These are phyloP conservation scores for Albophoma yamanashiensis DNA, from an alignment of 2,329 filamentous ascomycete genomes.

Conservation along the genomic window DNA sequence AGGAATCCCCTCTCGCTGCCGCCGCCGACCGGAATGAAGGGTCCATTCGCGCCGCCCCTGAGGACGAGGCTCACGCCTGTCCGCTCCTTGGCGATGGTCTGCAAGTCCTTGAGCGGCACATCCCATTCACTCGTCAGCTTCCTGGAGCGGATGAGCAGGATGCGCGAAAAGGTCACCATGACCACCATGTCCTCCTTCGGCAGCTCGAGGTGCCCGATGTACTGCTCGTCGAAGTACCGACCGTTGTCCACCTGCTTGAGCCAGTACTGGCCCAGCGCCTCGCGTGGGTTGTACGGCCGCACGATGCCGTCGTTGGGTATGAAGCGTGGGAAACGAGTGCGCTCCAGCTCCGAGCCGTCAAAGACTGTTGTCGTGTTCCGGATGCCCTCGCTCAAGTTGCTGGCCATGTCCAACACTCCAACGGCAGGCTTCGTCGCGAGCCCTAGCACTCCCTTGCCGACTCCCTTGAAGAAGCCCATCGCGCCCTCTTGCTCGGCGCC, in stretches of 20 bases:
- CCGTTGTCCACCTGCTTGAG: slow-evolving; percentile 97
- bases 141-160: slow-evolving; percentile 82
- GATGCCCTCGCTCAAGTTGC: slow-evolving; percentile 93
- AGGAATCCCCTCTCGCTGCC: slow-evolving; percentile 59
- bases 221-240: slow-evolving; percentile 94
- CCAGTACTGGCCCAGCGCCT: slow-evolving; percentile 96
- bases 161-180: slow-evolving; percentile 78
- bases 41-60: slow-evolving; percentile 84
- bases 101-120: slow-evolving; percentile 86
- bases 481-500: slow-evolving; percentile 93
- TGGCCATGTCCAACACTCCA: slow-evolving; percentile 91
- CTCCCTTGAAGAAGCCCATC: slow-evolving; percentile 91
- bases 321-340: slow-evolving; percentile 86
- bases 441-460: slow-evolving; percentile 88
- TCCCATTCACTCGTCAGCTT: slow-evolving; percentile 90
- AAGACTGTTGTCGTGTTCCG: slow-evolving; percentile 98
- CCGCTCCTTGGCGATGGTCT: slow-evolving; percentile 93
- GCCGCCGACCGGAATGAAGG: slow-evolving; percentile 88
- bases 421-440: slow-evolving; percentile 96
- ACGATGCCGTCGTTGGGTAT: slow-evolving; percentile 90
- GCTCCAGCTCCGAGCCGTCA: slow-evolving; percentile 86
- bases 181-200: slow-evolving; percentile 80
- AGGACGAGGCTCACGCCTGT: slow-evolving; percentile 85
- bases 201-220: slow-evolving; percentile 92
- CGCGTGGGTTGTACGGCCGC: slow-evolving; percentile 84